Conservation (phyloP, 208 protist species). For the Crithidia bombi region DNA sequence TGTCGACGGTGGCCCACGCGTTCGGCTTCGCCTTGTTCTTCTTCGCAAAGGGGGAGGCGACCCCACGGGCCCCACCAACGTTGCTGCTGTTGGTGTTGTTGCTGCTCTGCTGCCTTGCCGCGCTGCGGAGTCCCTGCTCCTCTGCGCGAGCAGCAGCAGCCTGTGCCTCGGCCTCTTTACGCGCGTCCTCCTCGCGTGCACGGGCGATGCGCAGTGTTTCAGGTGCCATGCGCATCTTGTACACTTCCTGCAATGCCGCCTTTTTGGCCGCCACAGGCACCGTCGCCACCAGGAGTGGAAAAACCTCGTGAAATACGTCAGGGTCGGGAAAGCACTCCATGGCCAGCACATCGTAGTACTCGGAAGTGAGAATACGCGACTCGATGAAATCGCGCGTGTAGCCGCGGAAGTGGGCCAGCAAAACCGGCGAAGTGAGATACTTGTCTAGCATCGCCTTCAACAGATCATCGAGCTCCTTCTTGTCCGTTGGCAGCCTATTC, state of each 20-base stretch:
- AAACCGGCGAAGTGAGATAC: conserved; percentile 44
- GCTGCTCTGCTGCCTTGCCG: conserved; percentile 4
- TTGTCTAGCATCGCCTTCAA: conserved; percentile 52
- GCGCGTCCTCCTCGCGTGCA: conserved; percentile 53
- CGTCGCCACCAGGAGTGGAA: conserved; percentile 79
- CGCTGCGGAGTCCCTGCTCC: conserved; percentile 23
- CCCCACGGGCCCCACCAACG: conserved; percentile 6
- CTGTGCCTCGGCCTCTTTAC: conserved; percentile 44
- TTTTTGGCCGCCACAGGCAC: conserved; percentile 51
- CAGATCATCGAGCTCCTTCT: conserved; percentile 34
- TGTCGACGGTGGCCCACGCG: conserved; percentile 48
- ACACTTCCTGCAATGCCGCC: conserved; percentile 64
- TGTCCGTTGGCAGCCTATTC: conserved; percentile 43
- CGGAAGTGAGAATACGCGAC: conserved; percentile 53
- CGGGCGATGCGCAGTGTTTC: conserved; percentile 61
- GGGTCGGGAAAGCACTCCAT: conserved; percentile 53
- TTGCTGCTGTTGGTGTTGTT: conserved; percentile 2
- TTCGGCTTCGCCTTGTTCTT: conserved; percentile 45
- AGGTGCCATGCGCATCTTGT: conserved; percentile 76
- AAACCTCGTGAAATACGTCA: conserved; percentile 60
- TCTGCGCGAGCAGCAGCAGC: conserved; percentile 25
- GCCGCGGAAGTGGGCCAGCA: conserved; percentile 49
- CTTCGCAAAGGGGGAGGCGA: conserved; percentile 11
- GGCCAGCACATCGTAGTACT: conserved; percentile 73
- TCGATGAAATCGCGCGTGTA: conserved; percentile 73